These are phyloP conservation scores for Cercospora sp. DNA, from an alignment of 2,329 filamentous ascomycete genomes.

Conservation along the genomic window DNA sequence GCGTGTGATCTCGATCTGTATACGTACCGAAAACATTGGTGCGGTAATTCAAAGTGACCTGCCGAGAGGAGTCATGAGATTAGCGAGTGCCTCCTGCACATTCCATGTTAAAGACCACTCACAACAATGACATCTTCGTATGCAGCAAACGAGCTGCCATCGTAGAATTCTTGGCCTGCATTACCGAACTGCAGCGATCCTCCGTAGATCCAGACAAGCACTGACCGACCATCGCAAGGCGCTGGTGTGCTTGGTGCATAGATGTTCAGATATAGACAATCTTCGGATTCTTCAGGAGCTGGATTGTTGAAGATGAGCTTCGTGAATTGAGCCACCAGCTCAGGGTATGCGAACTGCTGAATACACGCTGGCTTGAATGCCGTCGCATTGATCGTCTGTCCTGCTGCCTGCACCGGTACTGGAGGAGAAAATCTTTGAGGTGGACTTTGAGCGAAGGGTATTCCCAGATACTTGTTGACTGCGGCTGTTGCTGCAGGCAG, in stretches of 20 bases:
- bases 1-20: not conserved
- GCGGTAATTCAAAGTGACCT: not conserved
- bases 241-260: not conserved
- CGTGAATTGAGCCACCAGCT: not conserved
- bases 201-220: not conserved
- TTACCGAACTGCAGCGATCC: not conserved
- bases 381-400: not conserved
- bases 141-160: not conserved
- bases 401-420: not conserved
- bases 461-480: not conserved
- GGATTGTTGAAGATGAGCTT: not conserved
- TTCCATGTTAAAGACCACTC: not conserved
- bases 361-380: not conserved
- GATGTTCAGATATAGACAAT: not conserved
- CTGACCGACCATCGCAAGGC: not conserved
- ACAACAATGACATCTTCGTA: not conserved
- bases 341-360: not conserved
- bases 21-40: not conserved
- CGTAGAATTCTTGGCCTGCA: not conserved
- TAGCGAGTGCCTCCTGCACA: too few species aligned
- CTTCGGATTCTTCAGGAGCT: not conserved
- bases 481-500: not conserved
- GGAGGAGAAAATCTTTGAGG: not conserved
- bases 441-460: not conserved
- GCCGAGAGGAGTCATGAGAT: not conserved